phyloP scores from a whole-genome alignment of 768 basidiomycete genomes.

The Rhodotorula diobovata region DNA sequence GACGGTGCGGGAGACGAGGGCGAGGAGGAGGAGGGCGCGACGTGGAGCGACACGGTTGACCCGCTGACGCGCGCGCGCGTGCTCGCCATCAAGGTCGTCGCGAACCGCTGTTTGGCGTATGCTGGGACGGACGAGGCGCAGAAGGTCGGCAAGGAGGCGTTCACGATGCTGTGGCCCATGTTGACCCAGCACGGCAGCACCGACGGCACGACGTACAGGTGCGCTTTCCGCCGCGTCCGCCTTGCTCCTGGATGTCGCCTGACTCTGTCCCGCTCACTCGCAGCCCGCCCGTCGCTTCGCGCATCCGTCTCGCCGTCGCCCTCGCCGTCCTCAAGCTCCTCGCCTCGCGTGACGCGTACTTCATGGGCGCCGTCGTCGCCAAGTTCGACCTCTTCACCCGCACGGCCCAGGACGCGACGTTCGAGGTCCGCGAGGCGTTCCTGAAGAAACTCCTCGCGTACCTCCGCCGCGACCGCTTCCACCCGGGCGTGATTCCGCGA shows the following conservation, averaged over 20 bases:
- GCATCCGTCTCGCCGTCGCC: slow-evolving; percentile 77
- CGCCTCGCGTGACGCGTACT: slow-evolving; percentile 53
- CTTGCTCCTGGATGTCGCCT: too few species aligned
- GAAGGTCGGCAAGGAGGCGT: slow-evolving; percentile 66
- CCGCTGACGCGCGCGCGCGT: slow-evolving; percentile 65
- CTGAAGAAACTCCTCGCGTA: slow-evolving; percentile 66
- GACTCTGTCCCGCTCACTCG: slow-evolving; percentile 48
- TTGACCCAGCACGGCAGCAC: slow-evolving; percentile 53
- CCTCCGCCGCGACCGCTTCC: slow-evolving; percentile 59
- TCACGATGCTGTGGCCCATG: slow-evolving; percentile 70
- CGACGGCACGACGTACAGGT: slow-evolving; percentile 54
- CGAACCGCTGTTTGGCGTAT: slow-evolving; percentile 72
- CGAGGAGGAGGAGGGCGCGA: slow-evolving; percentile 53
- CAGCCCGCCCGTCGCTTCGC: slow-evolving; percentile 57
- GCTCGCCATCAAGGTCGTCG: slow-evolving; percentile 69
- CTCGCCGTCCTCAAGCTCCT: slow-evolving; percentile 73
- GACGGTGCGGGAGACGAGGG: too few species aligned
- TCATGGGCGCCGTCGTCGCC: slow-evolving; percentile 57
- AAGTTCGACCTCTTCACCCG: slow-evolving; percentile 68
- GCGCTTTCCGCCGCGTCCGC: neutral
- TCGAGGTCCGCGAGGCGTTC: slow-evolving; percentile 74
- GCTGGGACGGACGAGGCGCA: slow-evolving; percentile 56
- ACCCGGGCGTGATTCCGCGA: slow-evolving; percentile 54
- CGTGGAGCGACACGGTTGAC: slow-evolving; percentile 71
- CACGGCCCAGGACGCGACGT: slow-evolving; percentile 72